Percentiles rank a stretch among this genome's conserved stretches.
Evolutionary conservation across 2,329 filamentous ascomycete species (phyloP).

Genomic region (Colletotrichum euphorbiae): DNA sequence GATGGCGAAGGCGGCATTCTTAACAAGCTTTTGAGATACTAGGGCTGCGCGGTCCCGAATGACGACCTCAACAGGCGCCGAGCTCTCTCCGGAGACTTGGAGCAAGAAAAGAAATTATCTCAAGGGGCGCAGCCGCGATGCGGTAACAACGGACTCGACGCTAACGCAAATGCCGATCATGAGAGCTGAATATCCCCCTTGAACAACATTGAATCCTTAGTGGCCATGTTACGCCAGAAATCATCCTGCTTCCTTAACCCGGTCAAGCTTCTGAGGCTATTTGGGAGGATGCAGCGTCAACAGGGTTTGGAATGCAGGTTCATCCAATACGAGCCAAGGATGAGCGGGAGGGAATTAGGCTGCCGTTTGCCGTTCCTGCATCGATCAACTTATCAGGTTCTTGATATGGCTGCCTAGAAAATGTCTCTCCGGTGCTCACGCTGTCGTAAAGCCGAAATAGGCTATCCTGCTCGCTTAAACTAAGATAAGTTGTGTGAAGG

Average conservation of each 20-base stretch:
- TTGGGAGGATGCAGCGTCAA: slow-evolving; percentile 5
- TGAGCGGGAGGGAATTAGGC: not conserved
- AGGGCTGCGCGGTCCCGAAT: not conserved
- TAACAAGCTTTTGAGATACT: slow-evolving; percentile 24
- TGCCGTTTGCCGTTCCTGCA: slow-evolving; percentile 20
- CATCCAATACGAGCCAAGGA: slow-evolving; percentile 24
- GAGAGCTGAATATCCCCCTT: not conserved
- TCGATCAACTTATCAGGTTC: slow-evolving; percentile 12
- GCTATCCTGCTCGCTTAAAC: not conserved
- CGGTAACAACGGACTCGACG: slow-evolving; percentile 15
- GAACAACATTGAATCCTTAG: not conserved
- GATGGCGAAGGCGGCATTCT: not conserved
- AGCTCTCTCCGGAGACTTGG: not conserved
- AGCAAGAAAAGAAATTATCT: slow-evolving; percentile 24
- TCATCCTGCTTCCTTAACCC: not conserved
- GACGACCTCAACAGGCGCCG: not conserved
- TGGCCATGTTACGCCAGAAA: not conserved
- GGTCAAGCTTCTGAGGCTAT: slow-evolving; percentile 18
- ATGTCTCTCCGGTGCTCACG: not conserved
- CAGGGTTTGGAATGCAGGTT: slow-evolving; percentile 19
- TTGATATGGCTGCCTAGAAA: slow-evolving; percentile 34
- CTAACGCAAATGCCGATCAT: slow-evolving; percentile 23
- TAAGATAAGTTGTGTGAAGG: not conserved
- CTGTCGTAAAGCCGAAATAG: slow-evolving; percentile 8
- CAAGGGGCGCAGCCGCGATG: slow-evolving; percentile 19